Percentiles rank a stretch among this genome's conserved stretches.
These are phyloP conservation scores for Rhizopus microsporus DNA, from an alignment of 371 early-diverging fungal species.

Conservation along the genomic window DNA sequence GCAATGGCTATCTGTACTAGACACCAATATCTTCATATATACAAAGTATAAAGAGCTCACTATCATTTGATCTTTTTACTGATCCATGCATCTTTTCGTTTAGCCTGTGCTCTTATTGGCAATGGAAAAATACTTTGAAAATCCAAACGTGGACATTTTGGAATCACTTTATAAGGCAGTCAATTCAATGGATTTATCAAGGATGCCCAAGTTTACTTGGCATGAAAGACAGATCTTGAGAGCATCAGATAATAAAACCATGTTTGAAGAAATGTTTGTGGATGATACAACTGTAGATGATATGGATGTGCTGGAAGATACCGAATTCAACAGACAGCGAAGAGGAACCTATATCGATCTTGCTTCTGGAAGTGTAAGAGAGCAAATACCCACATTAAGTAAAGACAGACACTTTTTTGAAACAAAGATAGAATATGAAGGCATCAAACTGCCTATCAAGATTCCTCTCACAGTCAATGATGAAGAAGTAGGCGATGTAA, in stretches of 20 bases:
- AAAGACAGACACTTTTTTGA: constrained; percentile 88
- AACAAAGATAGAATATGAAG: constrained; percentile 80
- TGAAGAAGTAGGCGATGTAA: constrained; percentile 92
- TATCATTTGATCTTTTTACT: constrained; percentile 1
- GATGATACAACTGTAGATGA: constrained; percentile 25
- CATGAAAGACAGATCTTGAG: constrained; percentile 79
- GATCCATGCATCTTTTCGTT: neutral
- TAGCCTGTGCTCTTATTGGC: constrained; percentile 88
- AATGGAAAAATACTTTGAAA: constrained; percentile 87
- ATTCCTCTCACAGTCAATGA: constrained; percentile 83
- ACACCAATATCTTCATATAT: constrained; percentile 89
- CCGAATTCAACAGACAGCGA: constrained; percentile 28
- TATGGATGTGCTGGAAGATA: constrained; percentile 21
- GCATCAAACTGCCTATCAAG: constrained; percentile 80
- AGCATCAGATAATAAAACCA: constrained; percentile 75
- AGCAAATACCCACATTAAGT: constrained; percentile 51
- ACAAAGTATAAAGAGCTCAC: constrained; percentile 64
- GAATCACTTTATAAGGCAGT: constrained; percentile 79
- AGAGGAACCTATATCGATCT: constrained; percentile 58
- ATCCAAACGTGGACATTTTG: constrained; percentile 74
- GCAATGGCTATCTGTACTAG: constrained; percentile 93
- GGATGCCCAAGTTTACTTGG: constrained; percentile 78
- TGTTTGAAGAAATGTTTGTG: constrained; percentile 84
- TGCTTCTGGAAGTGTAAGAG: constrained; percentile 48
- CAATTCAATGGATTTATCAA: constrained; percentile 83